Conservation (phyloP, 352 stramenopile species). For the Stramenopiles sp. region DNA sequence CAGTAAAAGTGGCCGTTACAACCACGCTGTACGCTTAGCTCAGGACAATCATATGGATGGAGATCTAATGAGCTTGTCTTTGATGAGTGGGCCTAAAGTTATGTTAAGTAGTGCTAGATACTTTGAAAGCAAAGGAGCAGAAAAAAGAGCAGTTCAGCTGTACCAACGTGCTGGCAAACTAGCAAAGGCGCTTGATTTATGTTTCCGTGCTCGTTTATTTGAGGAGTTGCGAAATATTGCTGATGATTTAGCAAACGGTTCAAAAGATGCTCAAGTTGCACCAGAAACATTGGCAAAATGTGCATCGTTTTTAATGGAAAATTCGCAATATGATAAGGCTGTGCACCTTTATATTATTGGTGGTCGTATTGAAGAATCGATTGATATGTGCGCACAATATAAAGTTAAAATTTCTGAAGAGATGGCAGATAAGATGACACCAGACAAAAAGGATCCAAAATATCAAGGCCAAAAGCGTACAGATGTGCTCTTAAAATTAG, state of each 20-base stretch:
- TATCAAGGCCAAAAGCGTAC: constrained; percentile 35
- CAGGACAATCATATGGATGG: constrained; percentile 62
- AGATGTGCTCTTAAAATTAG: constrained; percentile 62
- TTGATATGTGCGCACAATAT: constrained; percentile 65
- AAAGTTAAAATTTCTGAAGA: constrained; percentile 67
- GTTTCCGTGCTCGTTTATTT: constrained; percentile 60
- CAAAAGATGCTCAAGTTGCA: constrained; percentile 27
- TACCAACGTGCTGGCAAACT: constrained; percentile 75
- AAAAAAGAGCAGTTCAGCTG: constrained; percentile 76
- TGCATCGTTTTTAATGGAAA: constrained; percentile 70
- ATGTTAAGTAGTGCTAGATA: constrained; percentile 69
- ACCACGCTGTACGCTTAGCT: constrained; percentile 72
- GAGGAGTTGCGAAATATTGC: constrained; percentile 57
- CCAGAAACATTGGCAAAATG: constrained; percentile 62
- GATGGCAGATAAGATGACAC: constrained; percentile 72
- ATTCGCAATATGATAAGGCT: constrained; percentile 67
- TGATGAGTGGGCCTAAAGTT: constrained; percentile 54
- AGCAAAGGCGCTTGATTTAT: constrained; percentile 67
- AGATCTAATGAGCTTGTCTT: constrained; percentile 68
- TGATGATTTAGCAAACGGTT: constrained; percentile 31
- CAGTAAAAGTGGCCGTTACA: constrained; percentile 56
- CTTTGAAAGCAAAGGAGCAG: constrained; percentile 68
- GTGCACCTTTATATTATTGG: constrained; percentile 55
- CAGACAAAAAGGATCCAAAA: constrained; percentile 29
- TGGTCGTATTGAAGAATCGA: constrained; percentile 39